phyloP scores from a whole-genome alignment of 352 stramenopile species.

The Thraustochytrium striatum region DNA sequence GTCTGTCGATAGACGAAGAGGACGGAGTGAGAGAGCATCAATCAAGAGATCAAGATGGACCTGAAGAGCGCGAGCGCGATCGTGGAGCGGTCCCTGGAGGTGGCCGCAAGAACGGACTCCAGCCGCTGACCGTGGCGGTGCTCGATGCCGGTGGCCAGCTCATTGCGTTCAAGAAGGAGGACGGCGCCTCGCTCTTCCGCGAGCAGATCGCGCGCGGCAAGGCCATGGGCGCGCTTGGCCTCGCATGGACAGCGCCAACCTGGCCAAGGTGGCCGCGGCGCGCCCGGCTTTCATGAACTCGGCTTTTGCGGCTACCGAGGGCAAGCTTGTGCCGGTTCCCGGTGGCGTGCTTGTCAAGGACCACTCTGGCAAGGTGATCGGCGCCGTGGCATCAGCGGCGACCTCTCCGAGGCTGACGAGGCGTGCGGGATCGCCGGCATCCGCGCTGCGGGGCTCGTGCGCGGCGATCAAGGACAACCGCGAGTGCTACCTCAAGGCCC shows the following conservation, averaged over 20 bases:
- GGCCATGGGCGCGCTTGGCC: slow-evolving; percentile 40
- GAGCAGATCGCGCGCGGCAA: slow-evolving; percentile 42
- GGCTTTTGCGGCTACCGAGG: slow-evolving; percentile 37
- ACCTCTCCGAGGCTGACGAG: slow-evolving; percentile 47
- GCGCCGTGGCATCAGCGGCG: slow-evolving; percentile 44
- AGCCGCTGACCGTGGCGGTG: slow-evolving; percentile 44
- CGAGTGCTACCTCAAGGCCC: slow-evolving; percentile 45
- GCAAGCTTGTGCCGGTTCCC: slow-evolving; percentile 31
- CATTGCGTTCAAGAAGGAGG: slow-evolving; percentile 39
- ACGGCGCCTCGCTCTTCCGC: slow-evolving; percentile 38
- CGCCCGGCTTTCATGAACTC: slow-evolving; percentile 46
- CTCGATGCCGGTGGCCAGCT: slow-evolving; percentile 44
- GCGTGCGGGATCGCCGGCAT: slow-evolving; percentile 44
- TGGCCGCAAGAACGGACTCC: slow-evolving; percentile 42
- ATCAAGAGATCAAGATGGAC: background rate
- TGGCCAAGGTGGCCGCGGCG: slow-evolving; percentile 24
- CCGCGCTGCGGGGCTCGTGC: slow-evolving; percentile 27
- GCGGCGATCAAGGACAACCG: slow-evolving; percentile 29
- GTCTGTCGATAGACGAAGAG: background rate
- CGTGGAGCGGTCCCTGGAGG: slow-evolving; percentile 37
- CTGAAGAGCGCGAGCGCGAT: slow-evolving; percentile 13
- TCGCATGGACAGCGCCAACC: slow-evolving; percentile 43
- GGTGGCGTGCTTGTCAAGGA: slow-evolving; percentile 39
- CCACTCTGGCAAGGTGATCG: slow-evolving; percentile 46
- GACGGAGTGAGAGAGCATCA: background rate